Evolutionary conservation across 306 rosid species (phyloP).

Genomic region (Quercus aquifolioides): DNA sequence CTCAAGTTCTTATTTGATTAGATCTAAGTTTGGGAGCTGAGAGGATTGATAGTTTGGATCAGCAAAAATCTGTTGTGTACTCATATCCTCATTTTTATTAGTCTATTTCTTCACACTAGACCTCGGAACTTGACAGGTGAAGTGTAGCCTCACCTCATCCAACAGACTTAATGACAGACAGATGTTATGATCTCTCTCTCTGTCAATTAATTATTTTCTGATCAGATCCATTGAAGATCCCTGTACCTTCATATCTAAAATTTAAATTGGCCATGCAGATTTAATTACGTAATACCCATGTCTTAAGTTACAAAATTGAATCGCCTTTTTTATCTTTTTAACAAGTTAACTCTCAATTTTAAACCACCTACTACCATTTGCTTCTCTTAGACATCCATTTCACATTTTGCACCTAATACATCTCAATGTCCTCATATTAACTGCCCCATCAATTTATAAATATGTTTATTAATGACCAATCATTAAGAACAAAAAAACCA

Average conservation of each 20-base stretch:
- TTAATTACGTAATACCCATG: too few species aligned
- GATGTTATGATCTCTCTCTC: not conserved
- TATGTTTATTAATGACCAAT: not conserved
- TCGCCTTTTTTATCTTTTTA: too few species aligned
- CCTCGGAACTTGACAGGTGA: not conserved
- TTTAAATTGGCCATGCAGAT: too few species aligned
- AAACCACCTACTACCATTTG: not conserved
- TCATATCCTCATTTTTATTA: not conserved
- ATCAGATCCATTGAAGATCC: too few species aligned
- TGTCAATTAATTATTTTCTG: too few species aligned
- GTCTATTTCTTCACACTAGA: not conserved
- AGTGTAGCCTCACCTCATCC: not conserved
- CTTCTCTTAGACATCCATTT: not conserved
- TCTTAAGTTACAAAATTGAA: too few species aligned
- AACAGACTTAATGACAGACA: not conserved
- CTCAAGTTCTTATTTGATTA: not conserved
- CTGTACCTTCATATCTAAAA: too few species aligned
- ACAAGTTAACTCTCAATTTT: not conserved
- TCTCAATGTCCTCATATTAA: not conserved
- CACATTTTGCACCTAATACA: not conserved
- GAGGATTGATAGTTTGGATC: not conserved
- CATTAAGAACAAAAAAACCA: not conserved
- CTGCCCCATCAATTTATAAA: not conserved
- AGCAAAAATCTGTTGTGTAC: not conserved
- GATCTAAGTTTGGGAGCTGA: not conserved